Conservation (phyloP, 805 yeast species). For the Metschnikowia arizonensis region DNA sequence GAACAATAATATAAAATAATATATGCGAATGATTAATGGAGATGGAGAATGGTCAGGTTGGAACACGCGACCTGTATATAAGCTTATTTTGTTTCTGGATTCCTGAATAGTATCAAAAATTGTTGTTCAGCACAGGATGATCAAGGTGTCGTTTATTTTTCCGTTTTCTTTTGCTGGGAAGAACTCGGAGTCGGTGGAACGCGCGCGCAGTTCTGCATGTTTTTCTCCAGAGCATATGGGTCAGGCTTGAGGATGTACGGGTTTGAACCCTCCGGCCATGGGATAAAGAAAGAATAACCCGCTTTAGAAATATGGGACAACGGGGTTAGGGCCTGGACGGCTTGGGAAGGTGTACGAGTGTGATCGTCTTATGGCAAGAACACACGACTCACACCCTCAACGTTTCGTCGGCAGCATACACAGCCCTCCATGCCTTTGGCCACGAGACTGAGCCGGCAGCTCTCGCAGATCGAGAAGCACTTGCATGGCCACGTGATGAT, state of each 20-base stretch:
- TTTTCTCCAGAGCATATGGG: not conserved
- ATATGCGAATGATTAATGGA: no score
- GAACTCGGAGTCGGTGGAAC: not conserved
- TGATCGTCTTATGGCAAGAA: slow-evolving; percentile 46
- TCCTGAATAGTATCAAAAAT: no score
- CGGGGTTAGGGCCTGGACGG: no score
- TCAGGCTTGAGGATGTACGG: not conserved
- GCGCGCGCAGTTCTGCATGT: slow-evolving; percentile 7
- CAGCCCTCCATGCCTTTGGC: slow-evolving; percentile 71
- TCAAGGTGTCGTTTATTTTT: slow-evolving; percentile 1
- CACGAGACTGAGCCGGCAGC: slow-evolving; percentile 71
- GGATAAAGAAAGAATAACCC: no score
- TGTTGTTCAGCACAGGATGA: no score
- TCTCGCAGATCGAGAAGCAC: slow-evolving; percentile 84
- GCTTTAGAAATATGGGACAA: no score
- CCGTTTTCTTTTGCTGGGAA: slow-evolving; percentile 4
- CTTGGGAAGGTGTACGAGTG: no score
- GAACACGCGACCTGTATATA: no score
- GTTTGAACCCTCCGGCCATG: no score
- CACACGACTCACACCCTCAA: slow-evolving; percentile 61
- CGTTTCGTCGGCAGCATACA: slow-evolving; percentile 77
- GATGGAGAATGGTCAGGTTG: no score
- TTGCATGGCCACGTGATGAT: slow-evolving; percentile 91
- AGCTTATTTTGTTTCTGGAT: no score
- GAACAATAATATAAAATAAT: no score